Percentiles rank a stretch among this genome's conserved stretches.
phyloP scores from a whole-genome alignment of 139 green algal genomes.

The Volvox africanus region DNA sequence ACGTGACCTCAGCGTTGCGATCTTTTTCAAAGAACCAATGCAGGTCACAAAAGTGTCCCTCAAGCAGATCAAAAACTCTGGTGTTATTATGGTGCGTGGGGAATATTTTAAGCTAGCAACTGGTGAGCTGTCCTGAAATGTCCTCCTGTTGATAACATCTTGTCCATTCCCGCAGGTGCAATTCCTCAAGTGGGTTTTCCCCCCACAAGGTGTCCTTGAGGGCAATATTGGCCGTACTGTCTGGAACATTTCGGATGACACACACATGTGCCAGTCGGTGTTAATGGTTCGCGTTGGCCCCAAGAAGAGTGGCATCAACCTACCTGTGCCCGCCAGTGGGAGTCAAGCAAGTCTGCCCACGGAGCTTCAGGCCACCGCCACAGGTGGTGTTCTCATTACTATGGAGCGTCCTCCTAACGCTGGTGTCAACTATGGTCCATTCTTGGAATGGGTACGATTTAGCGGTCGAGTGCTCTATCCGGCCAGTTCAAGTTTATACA shows the following conservation, averaged over 20 bases:
- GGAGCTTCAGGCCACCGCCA: background rate
- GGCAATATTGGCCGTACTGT: background rate
- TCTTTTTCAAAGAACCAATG: slow-evolving; percentile 32
- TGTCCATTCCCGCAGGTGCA: background rate
- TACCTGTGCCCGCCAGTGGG: background rate
- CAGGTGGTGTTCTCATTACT: background rate
- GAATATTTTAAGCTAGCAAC: too few relatives aligned
- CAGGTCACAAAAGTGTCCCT: background rate
- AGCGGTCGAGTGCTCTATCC: slow-evolving; percentile 23
- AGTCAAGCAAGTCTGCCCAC: background rate
- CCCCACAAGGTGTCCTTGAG: background rate
- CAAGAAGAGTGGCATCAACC: background rate
- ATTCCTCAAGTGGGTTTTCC: slow-evolving; percentile 18
- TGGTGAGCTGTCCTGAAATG: too few relatives aligned
- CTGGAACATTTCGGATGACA: background rate
- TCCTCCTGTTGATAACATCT: too few relatives aligned
- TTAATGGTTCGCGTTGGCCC: background rate
- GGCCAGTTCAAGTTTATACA: background rate
- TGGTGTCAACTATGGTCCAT: slow-evolving; percentile 13
- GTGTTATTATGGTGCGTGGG: slow-evolving; percentile 6
- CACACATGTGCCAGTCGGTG: slow-evolving; percentile 10
- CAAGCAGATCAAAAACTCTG: slow-evolving; percentile 1
- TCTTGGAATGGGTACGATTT: slow-evolving; percentile 23
- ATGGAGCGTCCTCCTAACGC: background rate
- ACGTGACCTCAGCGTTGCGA: background rate